Percentiles rank a stretch among this genome's conserved stretches.
Evolutionary conservation across 306 rosid genomes (phyloP).

Genomic region (Alnus glutinosa): DNA sequence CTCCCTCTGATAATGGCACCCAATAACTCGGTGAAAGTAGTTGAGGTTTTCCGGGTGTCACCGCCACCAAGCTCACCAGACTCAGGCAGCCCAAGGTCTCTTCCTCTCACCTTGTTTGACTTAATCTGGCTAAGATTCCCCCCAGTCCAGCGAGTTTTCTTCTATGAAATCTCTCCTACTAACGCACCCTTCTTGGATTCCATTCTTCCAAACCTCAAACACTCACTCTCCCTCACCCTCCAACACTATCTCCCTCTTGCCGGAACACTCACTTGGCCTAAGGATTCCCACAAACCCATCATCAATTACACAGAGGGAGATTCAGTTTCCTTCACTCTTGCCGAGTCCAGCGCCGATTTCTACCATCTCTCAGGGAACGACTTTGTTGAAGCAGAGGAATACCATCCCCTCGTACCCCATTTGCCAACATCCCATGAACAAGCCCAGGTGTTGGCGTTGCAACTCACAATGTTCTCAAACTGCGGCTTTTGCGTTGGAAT

Average conservation of each 20-base stretch:
- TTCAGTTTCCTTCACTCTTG: constrained; percentile 30
- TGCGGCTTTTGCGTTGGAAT: constrained; percentile 50
- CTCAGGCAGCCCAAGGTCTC: not conserved
- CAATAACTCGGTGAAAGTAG: not conserved
- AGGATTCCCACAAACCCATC: constrained; percentile 22
- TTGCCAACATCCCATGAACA: constrained; percentile 22
- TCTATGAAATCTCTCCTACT: constrained; percentile 10
- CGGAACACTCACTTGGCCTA: constrained; percentile 37
- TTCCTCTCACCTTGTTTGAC: constrained; percentile 35
- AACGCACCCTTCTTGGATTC: not conserved
- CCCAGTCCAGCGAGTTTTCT: constrained; percentile 25
- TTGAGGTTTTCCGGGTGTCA: constrained; percentile 20
- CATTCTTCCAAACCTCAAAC: constrained; percentile 48
- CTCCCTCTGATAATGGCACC: not conserved
- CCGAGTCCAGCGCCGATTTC: constrained; percentile 35
- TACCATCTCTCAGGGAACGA: constrained; percentile 15
- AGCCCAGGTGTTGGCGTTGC: constrained; percentile 38
- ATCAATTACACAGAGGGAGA: constrained; percentile 26
- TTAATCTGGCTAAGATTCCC: constrained; percentile 32
- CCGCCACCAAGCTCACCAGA: not conserved
- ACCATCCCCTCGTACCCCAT: constrained; percentile 46
- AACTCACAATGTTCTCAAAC: constrained; percentile 48
- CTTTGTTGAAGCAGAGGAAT: constrained; percentile 20
- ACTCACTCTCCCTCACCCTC: constrained; percentile 30
- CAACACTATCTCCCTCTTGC: constrained; percentile 28